phyloP scores from a whole-genome alignment of 1,284 basidiomycete genomes.

The Moniliophthora roreri region DNA sequence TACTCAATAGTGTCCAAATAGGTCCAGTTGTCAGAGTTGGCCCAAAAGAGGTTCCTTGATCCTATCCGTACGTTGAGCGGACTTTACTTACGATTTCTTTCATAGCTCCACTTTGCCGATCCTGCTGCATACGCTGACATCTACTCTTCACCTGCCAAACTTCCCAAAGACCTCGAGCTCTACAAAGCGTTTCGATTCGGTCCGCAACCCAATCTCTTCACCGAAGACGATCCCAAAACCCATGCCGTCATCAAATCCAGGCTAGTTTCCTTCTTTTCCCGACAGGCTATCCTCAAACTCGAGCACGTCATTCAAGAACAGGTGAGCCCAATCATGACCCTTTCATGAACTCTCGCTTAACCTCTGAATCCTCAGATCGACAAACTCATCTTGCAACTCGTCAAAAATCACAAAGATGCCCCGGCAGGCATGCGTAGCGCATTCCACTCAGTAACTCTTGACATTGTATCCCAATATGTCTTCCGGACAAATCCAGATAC shows the following conservation, averaged over 20 bases:
- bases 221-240: slow-evolving; percentile 18
- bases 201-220: slow-evolving; percentile 23
- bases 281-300: slow-evolving; percentile 27
- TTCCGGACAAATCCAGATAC: background rate
- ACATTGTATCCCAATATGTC: background rate
- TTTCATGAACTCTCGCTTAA: background rate
- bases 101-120: slow-evolving; percentile 32
- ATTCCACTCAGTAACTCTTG: background rate
- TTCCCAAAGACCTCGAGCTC: slow-evolving; percentile 27
- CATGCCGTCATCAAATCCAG: slow-evolving; percentile 28
- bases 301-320: slow-evolving; percentile 27
- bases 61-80: background rate
- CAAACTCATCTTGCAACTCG: background rate
- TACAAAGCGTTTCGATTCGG: slow-evolving; percentile 26
- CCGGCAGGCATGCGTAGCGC: background rate
- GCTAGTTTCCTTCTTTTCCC: slow-evolving; percentile 30
- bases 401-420: background rate
- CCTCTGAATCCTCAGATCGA: background rate
- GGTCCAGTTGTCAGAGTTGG: slow-evolving; percentile 25
- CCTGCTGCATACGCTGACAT: slow-evolving; percentile 29
- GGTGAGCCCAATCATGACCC: slow-evolving; percentile 16
- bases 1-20: background rate
- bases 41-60: slow-evolving; percentile 22
- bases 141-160: slow-evolving; percentile 25
- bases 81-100: background rate